Conservation (phyloP, 2,329 filamentous ascomycete genomes). For the Ascochyta pisi region DNA sequence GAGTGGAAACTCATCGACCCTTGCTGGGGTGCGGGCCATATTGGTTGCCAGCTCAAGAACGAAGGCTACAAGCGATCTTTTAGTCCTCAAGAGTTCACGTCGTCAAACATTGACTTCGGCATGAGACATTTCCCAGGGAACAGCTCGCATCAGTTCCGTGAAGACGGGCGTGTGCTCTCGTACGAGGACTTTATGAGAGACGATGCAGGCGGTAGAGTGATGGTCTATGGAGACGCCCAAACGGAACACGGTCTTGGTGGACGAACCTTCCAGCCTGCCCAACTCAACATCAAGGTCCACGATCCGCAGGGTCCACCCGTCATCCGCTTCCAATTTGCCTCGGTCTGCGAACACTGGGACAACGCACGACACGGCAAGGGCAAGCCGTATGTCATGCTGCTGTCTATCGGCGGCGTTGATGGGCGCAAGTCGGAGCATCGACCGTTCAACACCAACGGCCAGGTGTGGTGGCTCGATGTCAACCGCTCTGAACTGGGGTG, state of each 20-base stretch:
- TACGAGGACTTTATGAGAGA: slow-evolving; percentile 87
- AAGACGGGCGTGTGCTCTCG: slow-evolving; percentile 69
- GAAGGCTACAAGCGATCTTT: slow-evolving; percentile 71
- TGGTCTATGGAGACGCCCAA: slow-evolving; percentile 57
- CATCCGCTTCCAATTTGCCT: slow-evolving; percentile 81
- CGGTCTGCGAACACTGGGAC: slow-evolving; percentile 83
- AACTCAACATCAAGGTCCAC: slow-evolving; percentile 66
- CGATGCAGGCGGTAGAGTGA: slow-evolving; percentile 53
- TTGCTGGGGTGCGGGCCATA: slow-evolving; percentile 88
- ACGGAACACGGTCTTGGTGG: slow-evolving; percentile 60
- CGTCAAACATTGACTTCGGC: slow-evolving; percentile 81
- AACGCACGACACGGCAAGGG: slow-evolving; percentile 71
- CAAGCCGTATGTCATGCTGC: slow-evolving; percentile 71
- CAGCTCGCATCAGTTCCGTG: slow-evolving; percentile 72
- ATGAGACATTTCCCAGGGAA: slow-evolving; percentile 79
- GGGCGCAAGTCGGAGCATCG: slow-evolving; percentile 72
- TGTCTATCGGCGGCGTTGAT: slow-evolving; percentile 67
- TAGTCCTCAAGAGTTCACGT: slow-evolving; percentile 62
- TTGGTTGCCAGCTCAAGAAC: slow-evolving; percentile 49
- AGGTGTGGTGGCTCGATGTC: slow-evolving; percentile 83
- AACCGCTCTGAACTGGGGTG: slow-evolving; percentile 56
- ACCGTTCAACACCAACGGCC: slow-evolving; percentile 75
- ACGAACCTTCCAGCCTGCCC: slow-evolving; percentile 67
- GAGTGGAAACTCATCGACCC: slow-evolving; percentile 91
- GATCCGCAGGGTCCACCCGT: slow-evolving; percentile 51